Evolutionary conservation across 176 grass and related monocot genomes (phyloP), one percentile per base, ranked within the genome.

Genomic region (Rhynchospora pubera): DNA sequence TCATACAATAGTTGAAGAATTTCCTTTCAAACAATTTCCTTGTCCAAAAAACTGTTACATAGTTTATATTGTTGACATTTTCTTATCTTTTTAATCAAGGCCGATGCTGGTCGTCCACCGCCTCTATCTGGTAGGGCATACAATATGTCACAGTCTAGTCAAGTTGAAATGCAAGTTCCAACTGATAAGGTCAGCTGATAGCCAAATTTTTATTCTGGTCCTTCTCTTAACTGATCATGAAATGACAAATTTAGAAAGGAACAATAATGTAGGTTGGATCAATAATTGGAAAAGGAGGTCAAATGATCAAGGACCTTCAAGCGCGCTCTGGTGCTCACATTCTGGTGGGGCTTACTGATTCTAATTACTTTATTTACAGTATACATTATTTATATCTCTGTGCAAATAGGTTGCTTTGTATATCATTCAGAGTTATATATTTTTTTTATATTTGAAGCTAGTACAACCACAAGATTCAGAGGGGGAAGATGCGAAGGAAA

Each of bases 261-360:
- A 61, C 34, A 51, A 83, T 44, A 53, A 19, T 79, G 8, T 77
- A 99, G 96, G 93, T 99, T 86, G 91, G 97, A 83, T 78, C 91
- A 34, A 89, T 99, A 45, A 99, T 99, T 24, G 97, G 97, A 82
- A 99, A 99, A 89, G 92, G 92, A 2, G 96, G 96, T 0, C 91
- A 99, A 65, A 93, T 91, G 78, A 99, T 99, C 67, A 95, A 95
- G 86, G 90, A 85, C 57, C 70, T 99, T 48, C 96, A 99, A 76
- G 87, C 87, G 18, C 89, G 87, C 88, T 99, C 97, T 30, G 97
- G 97, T 81, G 93, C 93, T 90, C 97, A 91, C 52, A 99, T 96
- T 77, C 93, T 95, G 92, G 96, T 99, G 77, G 51, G 59, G 2
- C 48, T 30, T 30, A 87, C 28, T 32, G 4, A 42, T 11, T 53